Evolutionary conservation across 352 stramenopile genomes (phyloP).

Genomic region (Albugo candida): DNA sequence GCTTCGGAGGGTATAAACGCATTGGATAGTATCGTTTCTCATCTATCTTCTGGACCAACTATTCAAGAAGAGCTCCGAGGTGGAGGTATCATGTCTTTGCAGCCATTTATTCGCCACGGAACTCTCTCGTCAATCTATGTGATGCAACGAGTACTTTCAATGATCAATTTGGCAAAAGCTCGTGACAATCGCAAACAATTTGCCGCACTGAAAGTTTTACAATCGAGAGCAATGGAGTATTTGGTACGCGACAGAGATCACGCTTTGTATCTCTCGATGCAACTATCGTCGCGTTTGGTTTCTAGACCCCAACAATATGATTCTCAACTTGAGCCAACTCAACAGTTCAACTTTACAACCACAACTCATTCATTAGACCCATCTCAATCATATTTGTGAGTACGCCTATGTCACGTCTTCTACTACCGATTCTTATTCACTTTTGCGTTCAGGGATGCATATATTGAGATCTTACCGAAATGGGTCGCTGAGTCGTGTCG

Average conservation of each 20-base stretch:
- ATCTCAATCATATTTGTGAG: neutral
- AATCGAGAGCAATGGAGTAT: constrained; percentile 31
- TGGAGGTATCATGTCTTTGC: constrained; percentile 38
- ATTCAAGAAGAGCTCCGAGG: constrained; percentile 8
- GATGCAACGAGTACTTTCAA: constrained; percentile 18
- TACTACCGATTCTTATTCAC: neutral
- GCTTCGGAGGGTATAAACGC: neutral
- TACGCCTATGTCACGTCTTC: neutral
- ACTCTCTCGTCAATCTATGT: constrained; percentile 35
- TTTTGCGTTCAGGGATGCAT: neutral
- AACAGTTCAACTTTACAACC: constrained; percentile 2
- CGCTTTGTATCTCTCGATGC: constrained; percentile 30
- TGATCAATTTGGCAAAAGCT: constrained; percentile 12
- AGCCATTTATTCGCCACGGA: constrained; percentile 57
- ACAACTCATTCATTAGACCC: constrained; percentile 2
- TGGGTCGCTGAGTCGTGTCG: constrained; percentile 1
- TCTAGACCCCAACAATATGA: neutral
- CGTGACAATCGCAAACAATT: neutral
- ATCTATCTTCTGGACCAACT: neutral
- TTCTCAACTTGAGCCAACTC: neutral
- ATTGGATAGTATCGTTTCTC: neutral
- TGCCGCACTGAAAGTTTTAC: constrained; percentile 23
- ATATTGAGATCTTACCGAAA: neutral
- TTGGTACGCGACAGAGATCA: constrained; percentile 52
- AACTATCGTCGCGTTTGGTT: constrained; percentile 10